These are phyloP conservation scores for Gaertneriomyces sp. DNA, from an alignment of 192 early-diverging fungal species.

Conservation along the genomic window DNA sequence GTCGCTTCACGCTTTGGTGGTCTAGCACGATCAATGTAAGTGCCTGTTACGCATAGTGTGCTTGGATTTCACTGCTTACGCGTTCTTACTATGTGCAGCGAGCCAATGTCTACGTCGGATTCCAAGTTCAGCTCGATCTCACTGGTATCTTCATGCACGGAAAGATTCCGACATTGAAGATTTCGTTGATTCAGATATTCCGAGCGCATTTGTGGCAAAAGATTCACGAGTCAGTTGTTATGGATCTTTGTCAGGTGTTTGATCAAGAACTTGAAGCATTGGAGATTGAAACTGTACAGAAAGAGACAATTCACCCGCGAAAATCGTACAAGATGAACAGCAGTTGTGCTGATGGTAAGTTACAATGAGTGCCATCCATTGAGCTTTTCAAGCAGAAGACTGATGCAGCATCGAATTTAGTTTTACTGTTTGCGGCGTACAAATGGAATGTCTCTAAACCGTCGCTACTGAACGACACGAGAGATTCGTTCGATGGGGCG, in stretches of 20 bases:
- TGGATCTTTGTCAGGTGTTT: constrained; percentile 72
- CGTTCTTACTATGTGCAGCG: constrained; percentile 30
- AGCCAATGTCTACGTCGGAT: constrained; percentile 98
- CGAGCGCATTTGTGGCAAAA: constrained; percentile 99
- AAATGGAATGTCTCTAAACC: constrained; percentile 98
- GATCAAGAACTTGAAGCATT: constrained; percentile 96
- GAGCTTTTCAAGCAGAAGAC: neutral
- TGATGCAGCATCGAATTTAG: constrained; percentile 49
- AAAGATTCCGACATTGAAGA: constrained; percentile 98
- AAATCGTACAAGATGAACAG: constrained; percentile 99
- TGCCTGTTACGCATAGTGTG: neutral
- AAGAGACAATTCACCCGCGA: constrained; percentile 98
- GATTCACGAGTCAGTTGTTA: constrained; percentile 74
- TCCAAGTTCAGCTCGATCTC: constrained; percentile 99
- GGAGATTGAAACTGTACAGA: constrained; percentile 97
- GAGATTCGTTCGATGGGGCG: constrained; percentile 94
- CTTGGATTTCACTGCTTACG: neutral
- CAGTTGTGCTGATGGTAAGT: constrained; percentile 59
- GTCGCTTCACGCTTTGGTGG: constrained; percentile 99
- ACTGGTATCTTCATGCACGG: constrained; percentile 99
- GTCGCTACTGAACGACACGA: constrained; percentile 84
- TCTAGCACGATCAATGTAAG: constrained; percentile 87
- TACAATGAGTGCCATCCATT: neutral
- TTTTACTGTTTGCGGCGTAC: constrained; percentile 92
- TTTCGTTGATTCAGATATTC: constrained; percentile 98